Conservation (phyloP, 2,329 filamentous ascomycete genomes). For the Bisporella sp. region DNA sequence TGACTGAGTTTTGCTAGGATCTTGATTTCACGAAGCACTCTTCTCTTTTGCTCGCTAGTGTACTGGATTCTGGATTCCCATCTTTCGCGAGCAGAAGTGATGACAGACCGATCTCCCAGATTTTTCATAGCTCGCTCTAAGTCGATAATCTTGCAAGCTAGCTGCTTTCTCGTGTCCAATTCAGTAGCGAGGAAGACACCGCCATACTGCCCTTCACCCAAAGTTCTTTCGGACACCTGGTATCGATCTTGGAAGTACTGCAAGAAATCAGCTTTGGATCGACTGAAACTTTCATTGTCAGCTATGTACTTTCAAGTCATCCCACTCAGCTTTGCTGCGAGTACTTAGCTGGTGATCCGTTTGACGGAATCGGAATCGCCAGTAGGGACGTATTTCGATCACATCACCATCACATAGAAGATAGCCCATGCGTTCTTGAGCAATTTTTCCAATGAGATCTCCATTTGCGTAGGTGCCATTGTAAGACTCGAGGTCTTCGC, state of each 20-base stretch:
- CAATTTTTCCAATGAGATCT: slow-evolving; percentile 36
- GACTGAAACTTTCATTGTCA: slow-evolving; percentile 3
- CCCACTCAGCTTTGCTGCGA: slow-evolving; percentile 23
- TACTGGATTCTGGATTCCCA: background rate
- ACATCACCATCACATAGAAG: slow-evolving; percentile 45
- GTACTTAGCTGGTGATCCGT: slow-evolving; percentile 3
- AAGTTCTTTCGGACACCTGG: slow-evolving; percentile 38
- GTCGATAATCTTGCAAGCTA: slow-evolving; percentile 63
- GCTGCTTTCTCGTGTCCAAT: slow-evolving; percentile 44
- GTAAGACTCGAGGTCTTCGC: slow-evolving; percentile 46
- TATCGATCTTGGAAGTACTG: slow-evolving; percentile 42
- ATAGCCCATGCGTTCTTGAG: slow-evolving; percentile 29
- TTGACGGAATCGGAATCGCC: slow-evolving; percentile 31
- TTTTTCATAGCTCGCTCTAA: slow-evolving; percentile 27
- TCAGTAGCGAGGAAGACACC: slow-evolving; percentile 49
- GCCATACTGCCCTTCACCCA: slow-evolving; percentile 48
- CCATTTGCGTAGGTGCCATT: slow-evolving; percentile 49
- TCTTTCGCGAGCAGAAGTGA: background rate
- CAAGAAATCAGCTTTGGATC: slow-evolving; percentile 9
- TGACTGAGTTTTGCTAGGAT: slow-evolving; percentile 47
- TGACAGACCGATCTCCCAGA: background rate
- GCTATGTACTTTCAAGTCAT: slow-evolving; percentile 28
- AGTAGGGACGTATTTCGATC: slow-evolving; percentile 34
- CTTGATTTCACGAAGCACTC: slow-evolving; percentile 42
- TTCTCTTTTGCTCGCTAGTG: slow-evolving; percentile 26